A percentile compares a stretch with the other conserved stretches of the same genome.
Evolutionary conservation across 768 basidiomycete species (phyloP).

Genomic region (Austroboletus festivus): DNA sequence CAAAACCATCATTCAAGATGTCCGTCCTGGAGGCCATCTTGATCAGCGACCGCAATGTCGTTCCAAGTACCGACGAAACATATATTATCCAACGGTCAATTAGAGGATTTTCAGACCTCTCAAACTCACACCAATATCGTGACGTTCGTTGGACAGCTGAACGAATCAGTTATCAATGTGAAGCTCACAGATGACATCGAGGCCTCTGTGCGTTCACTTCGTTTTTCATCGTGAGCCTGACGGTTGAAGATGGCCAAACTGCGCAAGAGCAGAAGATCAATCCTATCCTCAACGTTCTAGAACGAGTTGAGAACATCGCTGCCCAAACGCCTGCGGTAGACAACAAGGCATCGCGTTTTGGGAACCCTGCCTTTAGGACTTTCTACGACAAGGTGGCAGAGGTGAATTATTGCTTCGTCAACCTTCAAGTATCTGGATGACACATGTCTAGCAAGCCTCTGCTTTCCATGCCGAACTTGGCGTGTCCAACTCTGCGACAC

Average conservation of each 20-base stretch:
- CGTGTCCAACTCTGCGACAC: slow-evolving; percentile 53
- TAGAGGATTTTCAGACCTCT: slow-evolving; percentile 78
- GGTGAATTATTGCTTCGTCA: slow-evolving; percentile 36
- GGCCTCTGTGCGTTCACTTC: slow-evolving; percentile 51
- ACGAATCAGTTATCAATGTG: slow-evolving; percentile 68
- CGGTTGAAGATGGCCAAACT: slow-evolving; percentile 1
- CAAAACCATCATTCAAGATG: no score
- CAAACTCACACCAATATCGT: slow-evolving; percentile 66
- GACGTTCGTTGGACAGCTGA: slow-evolving; percentile 69
- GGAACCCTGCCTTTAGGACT: slow-evolving; percentile 92
- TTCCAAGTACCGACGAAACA: slow-evolving; percentile 62
- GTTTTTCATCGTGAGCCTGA: not conserved
- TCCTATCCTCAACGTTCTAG: slow-evolving; percentile 61
- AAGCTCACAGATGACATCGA: slow-evolving; percentile 69
- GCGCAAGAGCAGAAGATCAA: slow-evolving; percentile 51
- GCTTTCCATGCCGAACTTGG: slow-evolving; percentile 60
- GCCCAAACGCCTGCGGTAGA: slow-evolving; percentile 79
- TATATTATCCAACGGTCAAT: slow-evolving; percentile 74
- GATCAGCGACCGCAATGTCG: slow-evolving; percentile 24
- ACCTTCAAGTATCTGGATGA: not conserved
- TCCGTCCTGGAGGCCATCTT: not conserved
- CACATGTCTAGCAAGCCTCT: slow-evolving; percentile 43
- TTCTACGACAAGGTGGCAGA: slow-evolving; percentile 83
- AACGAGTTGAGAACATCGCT: slow-evolving; percentile 63
- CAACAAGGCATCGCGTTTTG: slow-evolving; percentile 89